phyloP scores from a whole-genome alignment of 805 yeast species.

The Hyphopichia homilentoma region DNA sequence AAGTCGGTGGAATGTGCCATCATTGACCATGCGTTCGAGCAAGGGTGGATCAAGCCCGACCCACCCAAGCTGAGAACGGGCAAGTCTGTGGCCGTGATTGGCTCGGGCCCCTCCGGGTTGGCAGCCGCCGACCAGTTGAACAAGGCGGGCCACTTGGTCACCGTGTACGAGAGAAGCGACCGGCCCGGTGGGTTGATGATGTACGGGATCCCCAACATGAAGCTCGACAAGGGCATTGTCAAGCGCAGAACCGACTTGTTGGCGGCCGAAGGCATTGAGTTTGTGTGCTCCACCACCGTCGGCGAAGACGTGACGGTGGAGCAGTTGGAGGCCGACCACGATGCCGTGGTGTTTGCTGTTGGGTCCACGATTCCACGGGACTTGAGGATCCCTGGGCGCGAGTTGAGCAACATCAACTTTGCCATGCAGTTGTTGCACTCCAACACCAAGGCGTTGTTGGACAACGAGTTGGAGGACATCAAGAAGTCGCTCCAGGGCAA shows the following conservation, averaged over 20 bases:
- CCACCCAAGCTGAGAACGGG: constrained; percentile 84
- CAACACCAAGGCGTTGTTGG: constrained; percentile 88
- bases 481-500: constrained; percentile 73
- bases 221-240: constrained; percentile 87
- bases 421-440: constrained; percentile 90
- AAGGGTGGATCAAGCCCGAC: constrained; percentile 90
- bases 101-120: constrained; percentile 97
- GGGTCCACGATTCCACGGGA: constrained; percentile 98
- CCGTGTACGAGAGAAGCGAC: constrained; percentile 91
- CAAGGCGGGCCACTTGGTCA: constrained; percentile 90
- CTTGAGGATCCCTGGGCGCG: constrained; percentile 90
- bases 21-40: constrained; percentile 92
- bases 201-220: constrained; percentile 99
- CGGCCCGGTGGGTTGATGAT: constrained; percentile 95
- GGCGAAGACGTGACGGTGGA: constrained; percentile 80
- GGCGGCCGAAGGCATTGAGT: constrained; percentile 84
- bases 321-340: constrained; percentile 59
- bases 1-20: constrained; percentile 94
- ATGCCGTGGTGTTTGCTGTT: constrained; percentile 87
- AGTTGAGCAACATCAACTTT: constrained; percentile 80
- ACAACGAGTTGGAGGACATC: constrained; percentile 73
- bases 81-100: constrained; percentile 78
- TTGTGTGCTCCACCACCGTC: constrained; percentile 71
- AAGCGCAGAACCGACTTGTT: constrained; percentile 89
- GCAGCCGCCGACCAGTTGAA: constrained; percentile 97